A percentile compares a stretch with the other conserved stretches of the same genome.
Evolutionary conservation across 2,329 filamentous ascomycete genomes (phyloP).

Genomic region (Aspergillus sp.): DNA sequence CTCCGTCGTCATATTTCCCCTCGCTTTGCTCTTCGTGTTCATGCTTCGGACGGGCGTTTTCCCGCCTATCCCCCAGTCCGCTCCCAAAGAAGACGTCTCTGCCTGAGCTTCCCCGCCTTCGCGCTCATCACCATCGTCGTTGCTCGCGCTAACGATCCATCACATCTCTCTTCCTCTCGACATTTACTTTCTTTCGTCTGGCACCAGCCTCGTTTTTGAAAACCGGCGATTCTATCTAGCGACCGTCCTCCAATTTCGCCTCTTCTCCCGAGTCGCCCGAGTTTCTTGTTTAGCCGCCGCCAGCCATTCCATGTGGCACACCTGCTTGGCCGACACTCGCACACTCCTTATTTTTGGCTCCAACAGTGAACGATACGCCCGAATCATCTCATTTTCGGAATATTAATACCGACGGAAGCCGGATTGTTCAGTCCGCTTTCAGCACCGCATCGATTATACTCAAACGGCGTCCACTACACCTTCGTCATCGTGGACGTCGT

Average conservation of each 20-base stretch:
- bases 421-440: background rate
- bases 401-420: background rate
- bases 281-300: slow-evolving; percentile 17
- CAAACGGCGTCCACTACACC: slow-evolving; percentile 15
- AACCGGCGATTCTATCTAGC: background rate
- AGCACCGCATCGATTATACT: background rate
- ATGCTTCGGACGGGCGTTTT: background rate
- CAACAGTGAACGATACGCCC: slow-evolving; percentile 9
- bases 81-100: slow-evolving; percentile 3
- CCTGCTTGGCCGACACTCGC: slow-evolving; percentile 10
- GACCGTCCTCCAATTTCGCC: background rate
- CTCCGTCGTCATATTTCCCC: background rate
- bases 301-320: slow-evolving; percentile 21
- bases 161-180: background rate
- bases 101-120: slow-evolving; percentile 17
- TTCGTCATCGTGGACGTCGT: slow-evolving; percentile 17
- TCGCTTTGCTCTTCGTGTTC: background rate
- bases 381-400: background rate
- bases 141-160: slow-evolving; percentile 10
- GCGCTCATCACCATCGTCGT: slow-evolving; percentile 6
- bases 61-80: background rate
- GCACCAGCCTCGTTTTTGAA: background rate
- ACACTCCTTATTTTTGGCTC: background rate
- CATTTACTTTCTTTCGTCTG: background rate
- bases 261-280: background rate